Evolutionary conservation across 202 grass and related monocot species (phyloP).

Genomic region (Musa balbisiana): DNA sequence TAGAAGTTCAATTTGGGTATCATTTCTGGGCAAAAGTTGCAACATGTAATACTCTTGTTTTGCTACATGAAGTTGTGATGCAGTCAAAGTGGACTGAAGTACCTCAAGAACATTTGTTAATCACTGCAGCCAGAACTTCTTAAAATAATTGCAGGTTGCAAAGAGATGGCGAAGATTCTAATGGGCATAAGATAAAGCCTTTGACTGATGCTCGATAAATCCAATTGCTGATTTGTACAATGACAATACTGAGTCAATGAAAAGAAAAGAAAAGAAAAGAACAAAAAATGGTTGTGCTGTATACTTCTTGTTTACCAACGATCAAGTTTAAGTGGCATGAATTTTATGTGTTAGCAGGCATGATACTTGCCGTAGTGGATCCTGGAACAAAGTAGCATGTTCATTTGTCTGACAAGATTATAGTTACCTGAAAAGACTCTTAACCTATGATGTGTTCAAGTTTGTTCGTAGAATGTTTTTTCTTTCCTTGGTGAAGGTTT

Average conservation of each 20-base stretch:
- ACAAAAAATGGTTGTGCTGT: background rate
- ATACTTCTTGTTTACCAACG: background rate
- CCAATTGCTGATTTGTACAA: background rate
- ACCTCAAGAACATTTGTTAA: constrained; percentile 60
- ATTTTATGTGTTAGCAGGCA: background rate
- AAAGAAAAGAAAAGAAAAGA: background rate
- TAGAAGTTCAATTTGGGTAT: too few relatives aligned
- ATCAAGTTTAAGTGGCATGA: background rate
- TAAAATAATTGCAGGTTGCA: constrained; percentile 50
- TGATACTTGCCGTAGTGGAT: background rate
- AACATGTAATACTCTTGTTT: too few relatives aligned
- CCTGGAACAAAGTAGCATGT: background rate
- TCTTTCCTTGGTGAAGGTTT: too few relatives aligned
- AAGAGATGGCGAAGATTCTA: constrained; percentile 74
- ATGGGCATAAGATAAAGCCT: constrained; percentile 73
- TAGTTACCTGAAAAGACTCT: background rate
- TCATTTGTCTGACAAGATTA: background rate
- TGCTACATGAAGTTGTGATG: constrained; percentile 63
- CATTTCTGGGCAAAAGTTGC: too few relatives aligned
- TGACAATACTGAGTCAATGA: background rate
- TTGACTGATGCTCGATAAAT: background rate
- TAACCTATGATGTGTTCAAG: too few relatives aligned
- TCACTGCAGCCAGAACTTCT: constrained; percentile 71
- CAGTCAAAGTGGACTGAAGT: constrained; percentile 55
- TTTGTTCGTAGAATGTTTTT: too few relatives aligned